These are phyloP conservation scores for sorghum (Sorghum bicolor) DNA, from an alignment of 176 grass and related monocot species.

Conservation along the genomic window Sorghum_bicolor_NCBIv3 NC_012873.2:3366001-3366500, in stretches of 20 bases:
- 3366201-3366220: background rate
- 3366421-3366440: background rate
- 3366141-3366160: background rate
- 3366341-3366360: background rate
- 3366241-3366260: background rate
- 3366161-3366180: background rate
- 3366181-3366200: background rate
- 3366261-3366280: background rate
- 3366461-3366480: background rate
- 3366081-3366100: too few species aligned
- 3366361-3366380: background rate
- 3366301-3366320: background rate
- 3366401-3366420: background rate
- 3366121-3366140: background rate
- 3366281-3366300: background rate
- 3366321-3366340: background rate
- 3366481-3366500: background rate
- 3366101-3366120: background rate
- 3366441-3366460: background rate
- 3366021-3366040: background rate
- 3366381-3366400: background rate
- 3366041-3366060: background rate
- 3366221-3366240: background rate
- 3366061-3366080: background rate
- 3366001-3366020: background rate